Percentiles rank a stretch among this genome's conserved stretches.
phyloP scores from a whole-genome alignment of 768 basidiomycete genomes.

The Tricholoma flavovirens region DNA sequence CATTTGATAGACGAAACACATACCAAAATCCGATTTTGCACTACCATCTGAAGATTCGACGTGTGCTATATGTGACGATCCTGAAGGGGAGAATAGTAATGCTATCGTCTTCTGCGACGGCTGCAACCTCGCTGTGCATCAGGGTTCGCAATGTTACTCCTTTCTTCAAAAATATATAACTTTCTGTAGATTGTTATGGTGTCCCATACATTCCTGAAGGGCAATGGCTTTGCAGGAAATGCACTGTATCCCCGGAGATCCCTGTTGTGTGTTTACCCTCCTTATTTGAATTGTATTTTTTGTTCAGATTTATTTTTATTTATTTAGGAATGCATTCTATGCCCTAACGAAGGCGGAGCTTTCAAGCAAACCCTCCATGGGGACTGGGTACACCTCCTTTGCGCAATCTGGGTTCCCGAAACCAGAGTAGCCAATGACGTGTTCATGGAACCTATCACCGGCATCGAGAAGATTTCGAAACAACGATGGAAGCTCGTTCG shows the following conservation, averaged over 20 bases:
- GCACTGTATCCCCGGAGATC: conserved; percentile 94
- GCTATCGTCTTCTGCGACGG: conserved; percentile 99
- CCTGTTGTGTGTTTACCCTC: conserved; percentile 66
- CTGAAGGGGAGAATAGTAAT: conserved; percentile 97
- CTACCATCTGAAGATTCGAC: conserved; percentile 94
- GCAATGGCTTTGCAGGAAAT: conserved; percentile 98
- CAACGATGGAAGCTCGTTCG: conserved; percentile 91
- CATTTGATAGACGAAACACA: conserved; percentile 71
- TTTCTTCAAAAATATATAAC: neutral
- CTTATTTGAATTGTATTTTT: neutral
- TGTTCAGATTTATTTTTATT: neutral
- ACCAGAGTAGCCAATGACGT: conserved; percentile 89
- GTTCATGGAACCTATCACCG: conserved; percentile 97
- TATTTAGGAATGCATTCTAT: conserved; percentile 81
- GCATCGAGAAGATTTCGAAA: conserved; percentile 82
- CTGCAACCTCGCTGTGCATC: conserved; percentile 98
- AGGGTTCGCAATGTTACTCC: conserved; percentile 52
- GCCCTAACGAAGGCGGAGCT: conserved; percentile 94
- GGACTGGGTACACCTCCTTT: conserved; percentile 94
- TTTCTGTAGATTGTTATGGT: conserved; percentile 83
- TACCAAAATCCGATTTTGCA: conserved; percentile 83
- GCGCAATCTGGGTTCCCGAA: conserved; percentile 97
- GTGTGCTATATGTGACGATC: conserved; percentile 96
- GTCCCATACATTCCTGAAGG: conserved; percentile 99
- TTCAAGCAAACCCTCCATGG: conserved; percentile 95